Conservation (phyloP, 2,329 filamentous ascomycete genomes). For the Colletotrichum chlorophyti region DNA sequence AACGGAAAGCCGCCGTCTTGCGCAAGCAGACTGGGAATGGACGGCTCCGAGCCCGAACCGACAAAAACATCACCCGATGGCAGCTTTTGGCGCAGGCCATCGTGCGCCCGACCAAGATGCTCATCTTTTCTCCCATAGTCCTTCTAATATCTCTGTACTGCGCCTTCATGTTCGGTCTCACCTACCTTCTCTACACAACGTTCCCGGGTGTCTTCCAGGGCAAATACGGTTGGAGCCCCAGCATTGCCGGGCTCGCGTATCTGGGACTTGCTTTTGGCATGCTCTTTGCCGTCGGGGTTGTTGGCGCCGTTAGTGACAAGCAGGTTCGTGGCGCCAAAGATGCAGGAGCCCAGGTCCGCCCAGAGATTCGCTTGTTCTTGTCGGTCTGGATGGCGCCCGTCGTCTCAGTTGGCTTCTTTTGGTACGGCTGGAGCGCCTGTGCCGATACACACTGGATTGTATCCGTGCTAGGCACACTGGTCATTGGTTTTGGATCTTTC, state of each 20-base stretch:
- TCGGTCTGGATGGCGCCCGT: background rate
- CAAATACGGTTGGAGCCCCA: constrained; percentile 42
- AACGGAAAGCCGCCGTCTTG: constrained; percentile 48
- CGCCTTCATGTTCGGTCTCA: constrained; percentile 53
- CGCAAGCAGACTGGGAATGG: constrained; percentile 59
- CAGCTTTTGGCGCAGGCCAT: constrained; percentile 53
- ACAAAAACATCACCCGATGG: constrained; percentile 42
- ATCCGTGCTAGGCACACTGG: constrained; percentile 62
- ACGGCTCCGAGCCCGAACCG: constrained; percentile 61
- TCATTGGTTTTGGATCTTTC: constrained; percentile 57
- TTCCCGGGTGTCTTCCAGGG: constrained; percentile 53
- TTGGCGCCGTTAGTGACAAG: constrained; percentile 10
- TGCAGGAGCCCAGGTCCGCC: background rate
- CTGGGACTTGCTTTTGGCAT: constrained; percentile 18
- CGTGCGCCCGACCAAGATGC: constrained; percentile 54
- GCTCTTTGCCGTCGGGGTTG: constrained; percentile 2
- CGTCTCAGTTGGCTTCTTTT: constrained; percentile 52
- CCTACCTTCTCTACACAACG: constrained; percentile 59
- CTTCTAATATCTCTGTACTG: constrained; percentile 49
- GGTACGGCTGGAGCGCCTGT: constrained; percentile 65
- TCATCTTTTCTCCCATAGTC: constrained; percentile 52
- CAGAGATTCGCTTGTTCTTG: constrained; percentile 5
- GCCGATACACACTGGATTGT: constrained; percentile 62
- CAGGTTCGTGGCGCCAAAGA: background rate
- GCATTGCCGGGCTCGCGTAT: constrained; percentile 28